Evolutionary conservation across 495 filamentous ascomycete genomes (phyloP), one percentile per base, ranked within the genome.

Genomic region (Neohortaea acidophila): DNA sequence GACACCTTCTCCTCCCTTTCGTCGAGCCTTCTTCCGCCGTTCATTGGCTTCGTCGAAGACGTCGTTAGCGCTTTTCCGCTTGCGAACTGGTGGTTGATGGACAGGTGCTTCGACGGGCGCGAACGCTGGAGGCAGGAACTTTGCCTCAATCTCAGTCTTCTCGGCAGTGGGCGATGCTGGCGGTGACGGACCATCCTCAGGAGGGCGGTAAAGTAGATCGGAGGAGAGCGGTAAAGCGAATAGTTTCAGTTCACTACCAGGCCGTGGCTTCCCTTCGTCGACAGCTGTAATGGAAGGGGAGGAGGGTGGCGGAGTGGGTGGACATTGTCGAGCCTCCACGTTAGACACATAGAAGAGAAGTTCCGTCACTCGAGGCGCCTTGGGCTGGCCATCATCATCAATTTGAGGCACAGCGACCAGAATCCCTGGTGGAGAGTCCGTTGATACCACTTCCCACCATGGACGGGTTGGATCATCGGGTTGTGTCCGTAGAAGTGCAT

Each of bases 21-120:
- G 61, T 33, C 64, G 66, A 11, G 71, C 64, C 33, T 66, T 65
- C 29, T 59, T 65, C 25, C 69, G 65, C 39, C 68, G 66, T 30
- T 73, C 65, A 4, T 64, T 62, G n/a, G 72, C 73, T 33, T 68
- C 62, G 31, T 79, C 69, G 44, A 79, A 77, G 1, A 75, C 54
- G 0, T 64, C 61, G 14, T 61, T 63, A 15, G 71, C 62, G 26
- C 63, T 64, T 51, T 68, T 73, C 21, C 71, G 63, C 48, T 75
- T 79, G 3, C 62, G 59, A 22, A 60, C 64, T 3, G 47, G 47
- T 18, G 47, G 42, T 23, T 57, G 39, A 24, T 48, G 36, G 23
- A 31, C 46, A 28, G 20, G 39, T n/a, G 42, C 36, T 10, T 26
- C 19, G 21, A 14, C 24, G 24, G 35, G 21, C 15, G 11, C n/a